Evolutionary conservation across 495 filamentous ascomycete genomes (phyloP).

Genomic region (Neurospora sp.): DNA sequence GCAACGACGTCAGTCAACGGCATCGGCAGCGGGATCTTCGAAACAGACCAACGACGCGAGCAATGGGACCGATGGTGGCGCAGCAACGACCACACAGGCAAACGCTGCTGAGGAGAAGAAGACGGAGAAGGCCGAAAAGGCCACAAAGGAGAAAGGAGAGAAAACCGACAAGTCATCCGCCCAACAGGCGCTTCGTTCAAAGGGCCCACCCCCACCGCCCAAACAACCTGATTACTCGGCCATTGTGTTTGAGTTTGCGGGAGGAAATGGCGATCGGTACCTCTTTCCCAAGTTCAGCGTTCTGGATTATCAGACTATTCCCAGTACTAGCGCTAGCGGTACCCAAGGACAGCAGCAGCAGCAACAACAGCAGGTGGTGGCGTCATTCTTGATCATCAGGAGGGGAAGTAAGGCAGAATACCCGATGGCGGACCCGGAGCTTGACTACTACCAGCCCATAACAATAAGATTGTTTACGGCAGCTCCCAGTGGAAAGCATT

Average conservation of each 20-base stretch:
- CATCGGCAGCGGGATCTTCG: conserved; percentile 8
- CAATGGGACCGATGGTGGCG: conserved; percentile 15
- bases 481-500: conserved; percentile 41
- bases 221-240: conserved; percentile 55
- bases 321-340: conserved; percentile 5
- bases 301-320: conserved; percentile 51
- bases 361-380: conserved; percentile 36
- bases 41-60: conserved; percentile 12
- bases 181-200: conserved; percentile 38
- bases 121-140: neutral
- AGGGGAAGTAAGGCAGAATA: conserved; percentile 47
- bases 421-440: conserved; percentile 36
- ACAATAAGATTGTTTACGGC: conserved; percentile 63
- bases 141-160: neutral
- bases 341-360: neutral
- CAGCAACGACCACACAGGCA: conserved; percentile 16
- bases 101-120: conserved; percentile 1
- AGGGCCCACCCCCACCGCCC: conserved; percentile 39
- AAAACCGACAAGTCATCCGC: conserved; percentile 7
- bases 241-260: conserved; percentile 76
- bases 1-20: conserved; percentile 12
- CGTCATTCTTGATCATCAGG: conserved; percentile 57
- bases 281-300: conserved; percentile 81
- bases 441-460: conserved; percentile 83
- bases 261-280: conserved; percentile 75